These are phyloP conservation scores for Penstemon davidsonii DNA, from an alignment of 257 asterid genomes.

Conservation along the genomic window DNA sequence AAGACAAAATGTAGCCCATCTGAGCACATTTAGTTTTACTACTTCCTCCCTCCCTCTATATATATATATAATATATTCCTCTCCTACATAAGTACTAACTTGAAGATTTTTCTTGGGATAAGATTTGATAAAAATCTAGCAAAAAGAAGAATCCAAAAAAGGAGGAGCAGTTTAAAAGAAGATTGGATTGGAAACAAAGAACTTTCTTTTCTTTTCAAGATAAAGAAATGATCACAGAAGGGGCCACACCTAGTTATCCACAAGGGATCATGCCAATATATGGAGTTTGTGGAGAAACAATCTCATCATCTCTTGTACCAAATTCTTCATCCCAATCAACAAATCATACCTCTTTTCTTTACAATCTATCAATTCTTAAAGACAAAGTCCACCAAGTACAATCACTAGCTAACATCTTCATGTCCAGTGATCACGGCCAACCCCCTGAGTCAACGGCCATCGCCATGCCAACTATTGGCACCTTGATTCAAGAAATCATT, in stretches of 20 bases:
- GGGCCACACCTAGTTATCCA: constrained; percentile 43
- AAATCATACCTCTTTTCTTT: constrained; percentile 45
- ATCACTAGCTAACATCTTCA: constrained; percentile 47
- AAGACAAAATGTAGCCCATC: constrained; percentile 8
- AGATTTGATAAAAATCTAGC: constrained; percentile 21
- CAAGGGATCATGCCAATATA: constrained; percentile 35
- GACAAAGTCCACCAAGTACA: constrained; percentile 65
- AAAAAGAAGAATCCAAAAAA: constrained; percentile 6
- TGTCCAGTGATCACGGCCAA: constrained; percentile 35
- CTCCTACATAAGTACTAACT: neutral
- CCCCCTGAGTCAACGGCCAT: constrained; percentile 45
- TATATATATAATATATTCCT: no score
- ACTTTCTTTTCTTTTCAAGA: neutral
- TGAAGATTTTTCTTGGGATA: constrained; percentile 1
- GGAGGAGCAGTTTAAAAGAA: neutral
- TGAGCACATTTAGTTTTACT: constrained; percentile 6
- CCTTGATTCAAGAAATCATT: constrained; percentile 77
- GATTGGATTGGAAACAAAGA: constrained; percentile 1
- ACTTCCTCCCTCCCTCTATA: constrained; percentile 2
- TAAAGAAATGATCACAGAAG: constrained; percentile 37
- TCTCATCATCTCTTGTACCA: constrained; percentile 31
- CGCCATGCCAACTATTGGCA: constrained; percentile 52
- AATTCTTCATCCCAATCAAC: constrained; percentile 27
- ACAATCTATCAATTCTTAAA: constrained; percentile 60
- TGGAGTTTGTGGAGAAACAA: constrained; percentile 32